Percentiles rank a stretch among this genome's conserved stretches.
Conservation (phyloP, 129 eudicot species). For the Chrysanthemum lavandulifolium region DNA sequence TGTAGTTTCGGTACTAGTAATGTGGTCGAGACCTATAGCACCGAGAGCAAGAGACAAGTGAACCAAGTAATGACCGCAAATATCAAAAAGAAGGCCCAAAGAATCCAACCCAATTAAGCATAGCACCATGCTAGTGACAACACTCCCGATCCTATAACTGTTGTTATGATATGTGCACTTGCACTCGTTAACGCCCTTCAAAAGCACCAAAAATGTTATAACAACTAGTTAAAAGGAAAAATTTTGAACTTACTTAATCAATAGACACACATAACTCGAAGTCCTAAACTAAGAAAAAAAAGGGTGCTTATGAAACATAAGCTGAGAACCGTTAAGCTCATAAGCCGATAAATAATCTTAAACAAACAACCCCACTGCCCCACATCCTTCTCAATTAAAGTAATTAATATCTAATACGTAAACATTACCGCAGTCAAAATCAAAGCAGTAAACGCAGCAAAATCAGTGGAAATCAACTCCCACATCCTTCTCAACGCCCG, state of each 20-base stretch:
- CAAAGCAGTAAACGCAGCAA: no score
- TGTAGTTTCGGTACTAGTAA: conserved; percentile 51
- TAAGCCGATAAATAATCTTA: no score
- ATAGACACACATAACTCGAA: no score
- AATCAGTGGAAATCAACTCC: no score
- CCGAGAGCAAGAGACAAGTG: conserved; percentile 58
- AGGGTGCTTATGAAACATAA: no score
- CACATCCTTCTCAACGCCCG: no score
- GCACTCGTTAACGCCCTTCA: conserved; percentile 60
- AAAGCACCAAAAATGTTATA: not conserved
- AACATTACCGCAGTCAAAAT: no score
- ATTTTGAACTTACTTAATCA: no score
- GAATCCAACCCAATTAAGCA: conserved; percentile 72
- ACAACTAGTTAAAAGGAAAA: not conserved
- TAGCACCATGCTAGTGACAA: conserved; percentile 71
- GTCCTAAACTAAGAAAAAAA: conserved; percentile 47
- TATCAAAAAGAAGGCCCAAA: conserved; percentile 28
- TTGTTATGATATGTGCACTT: conserved; percentile 72
- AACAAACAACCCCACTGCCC: no score
- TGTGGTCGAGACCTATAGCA: conserved; percentile 53
- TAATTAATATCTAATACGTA: no score
- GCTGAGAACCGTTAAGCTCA: no score
- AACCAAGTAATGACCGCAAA: conserved; percentile 60
- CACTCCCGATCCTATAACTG: conserved; percentile 81
- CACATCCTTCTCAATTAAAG: no score